Conservation (phyloP, 352 stramenopile genomes). For the Lagenidium sp. region DNA sequence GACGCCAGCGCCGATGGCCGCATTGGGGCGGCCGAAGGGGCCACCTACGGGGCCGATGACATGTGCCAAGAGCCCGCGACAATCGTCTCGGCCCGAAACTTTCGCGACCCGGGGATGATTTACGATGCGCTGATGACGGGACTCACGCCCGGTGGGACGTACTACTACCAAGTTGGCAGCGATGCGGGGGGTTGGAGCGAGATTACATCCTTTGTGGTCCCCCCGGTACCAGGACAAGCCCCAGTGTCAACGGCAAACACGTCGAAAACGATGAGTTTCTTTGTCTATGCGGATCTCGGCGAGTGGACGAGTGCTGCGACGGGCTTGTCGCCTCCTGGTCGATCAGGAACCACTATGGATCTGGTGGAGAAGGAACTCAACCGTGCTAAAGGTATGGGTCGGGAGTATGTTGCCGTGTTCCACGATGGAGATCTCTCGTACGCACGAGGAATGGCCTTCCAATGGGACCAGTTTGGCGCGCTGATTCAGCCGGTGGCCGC, state of each 20-base stretch:
- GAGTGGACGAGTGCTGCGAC: constrained; percentile 18
- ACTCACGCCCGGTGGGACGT: constrained; percentile 5
- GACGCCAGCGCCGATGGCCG: background rate
- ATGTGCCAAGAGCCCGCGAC: constrained; percentile 21
- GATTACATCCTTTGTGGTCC: constrained; percentile 12
- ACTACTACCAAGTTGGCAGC: constrained; percentile 18
- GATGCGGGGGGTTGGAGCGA: background rate
- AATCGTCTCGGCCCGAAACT: constrained; percentile 5
- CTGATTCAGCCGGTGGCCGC: constrained; percentile 56
- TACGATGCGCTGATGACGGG: constrained; percentile 11
- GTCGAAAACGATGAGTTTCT: constrained; percentile 38
- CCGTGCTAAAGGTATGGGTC: background rate
- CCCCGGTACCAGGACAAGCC: constrained; percentile 6
- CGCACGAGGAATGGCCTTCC: constrained; percentile 30
- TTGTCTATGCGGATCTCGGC: constrained; percentile 66
- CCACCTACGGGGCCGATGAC: constrained; percentile 10
- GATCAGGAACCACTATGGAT: constrained; percentile 20
- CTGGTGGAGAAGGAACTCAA: constrained; percentile 20
- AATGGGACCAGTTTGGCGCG: constrained; percentile 65
- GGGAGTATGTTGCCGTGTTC: constrained; percentile 42
- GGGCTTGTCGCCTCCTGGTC: constrained; percentile 3
- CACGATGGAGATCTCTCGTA: constrained; percentile 72
- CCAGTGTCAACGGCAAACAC: background rate
- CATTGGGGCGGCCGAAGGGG: background rate
- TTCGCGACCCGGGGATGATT: constrained; percentile 15